A percentile compares a stretch with the other conserved stretches of the same genome.
phyloP scores from a whole-genome alignment of 306 rosid species.

The Spatholobus suberectus region DNA sequence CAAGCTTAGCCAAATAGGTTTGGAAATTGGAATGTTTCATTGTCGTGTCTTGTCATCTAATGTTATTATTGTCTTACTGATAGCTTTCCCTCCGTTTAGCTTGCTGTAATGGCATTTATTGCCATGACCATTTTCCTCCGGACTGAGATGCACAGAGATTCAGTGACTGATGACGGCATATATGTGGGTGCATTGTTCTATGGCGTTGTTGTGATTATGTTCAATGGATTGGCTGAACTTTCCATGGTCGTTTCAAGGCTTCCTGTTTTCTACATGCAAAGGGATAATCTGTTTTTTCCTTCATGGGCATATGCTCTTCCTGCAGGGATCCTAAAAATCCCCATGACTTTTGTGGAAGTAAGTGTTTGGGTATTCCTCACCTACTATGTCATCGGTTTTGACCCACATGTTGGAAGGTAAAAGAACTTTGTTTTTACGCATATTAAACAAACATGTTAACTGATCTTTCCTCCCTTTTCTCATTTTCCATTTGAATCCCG shows the following conservation, averaged over 20 bases:
- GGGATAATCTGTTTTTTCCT: constrained; percentile 60
- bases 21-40: not conserved
- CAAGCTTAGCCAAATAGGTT: constrained; percentile 62
- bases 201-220: constrained; percentile 49
- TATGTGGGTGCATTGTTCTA: constrained; percentile 61
- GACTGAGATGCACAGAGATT: constrained; percentile 60
- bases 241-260: constrained; percentile 56
- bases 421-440: not conserved
- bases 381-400: constrained; percentile 70
- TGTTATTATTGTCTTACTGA: constrained; percentile 2
- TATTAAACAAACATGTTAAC: not conserved
- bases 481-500: not conserved
- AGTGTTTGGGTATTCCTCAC: constrained; percentile 61
- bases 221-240: constrained; percentile 58
- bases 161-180: constrained; percentile 55
- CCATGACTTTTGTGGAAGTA: constrained; percentile 52
- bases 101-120: constrained; percentile 48
- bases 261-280: constrained; percentile 69
- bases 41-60: not conserved
- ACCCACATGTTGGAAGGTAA: constrained; percentile 61
- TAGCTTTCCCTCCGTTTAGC: constrained; percentile 26
- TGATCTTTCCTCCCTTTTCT: constrained; percentile 15
- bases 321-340: constrained; percentile 60
- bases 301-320: constrained; percentile 71
- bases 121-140: constrained; percentile 60